Percentiles rank a stretch among this genome's conserved stretches.
These are phyloP conservation scores for Zasmidium citrigriseum DNA, from an alignment of 2,329 filamentous ascomycete species.

Conservation along the genomic window DNA sequence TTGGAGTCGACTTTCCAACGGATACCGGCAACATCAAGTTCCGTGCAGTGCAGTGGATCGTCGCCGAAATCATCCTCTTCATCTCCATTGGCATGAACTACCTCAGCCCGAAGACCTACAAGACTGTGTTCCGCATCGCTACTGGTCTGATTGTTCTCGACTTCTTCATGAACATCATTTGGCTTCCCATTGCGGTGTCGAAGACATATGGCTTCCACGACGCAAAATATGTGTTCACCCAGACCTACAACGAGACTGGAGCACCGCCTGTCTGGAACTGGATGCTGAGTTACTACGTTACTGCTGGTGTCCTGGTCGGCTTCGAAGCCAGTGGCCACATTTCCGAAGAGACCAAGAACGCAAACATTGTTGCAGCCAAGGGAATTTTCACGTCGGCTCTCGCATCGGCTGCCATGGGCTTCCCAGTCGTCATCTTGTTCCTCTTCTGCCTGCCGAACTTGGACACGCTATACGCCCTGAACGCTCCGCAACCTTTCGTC, in stretches of 20 bases:
- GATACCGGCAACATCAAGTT: slow-evolving; percentile 58
- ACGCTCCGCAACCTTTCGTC: slow-evolving; percentile 60
- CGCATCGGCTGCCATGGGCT: slow-evolving; percentile 57
- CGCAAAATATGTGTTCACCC: slow-evolving; percentile 60
- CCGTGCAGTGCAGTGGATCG: slow-evolving; percentile 63
- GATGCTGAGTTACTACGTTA: slow-evolving; percentile 63
- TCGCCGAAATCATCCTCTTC: slow-evolving; percentile 47
- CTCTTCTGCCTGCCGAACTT: slow-evolving; percentile 60
- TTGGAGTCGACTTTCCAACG: slow-evolving; percentile 57
- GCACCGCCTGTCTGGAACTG: slow-evolving; percentile 61
- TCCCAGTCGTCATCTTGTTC: slow-evolving; percentile 59
- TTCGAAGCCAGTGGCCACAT: slow-evolving; percentile 64
- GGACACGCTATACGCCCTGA: slow-evolving; percentile 55
- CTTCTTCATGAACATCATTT: slow-evolving; percentile 61
- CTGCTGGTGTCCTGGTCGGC: slow-evolving; percentile 61
- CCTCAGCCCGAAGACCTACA: slow-evolving; percentile 44
- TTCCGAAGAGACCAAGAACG: slow-evolving; percentile 63
- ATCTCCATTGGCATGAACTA: slow-evolving; percentile 43
- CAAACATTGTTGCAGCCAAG: slow-evolving; percentile 55
- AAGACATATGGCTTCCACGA: slow-evolving; percentile 61
- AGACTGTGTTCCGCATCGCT: slow-evolving; percentile 54
- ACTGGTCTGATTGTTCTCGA: slow-evolving; percentile 56
- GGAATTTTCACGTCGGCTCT: slow-evolving; percentile 64
- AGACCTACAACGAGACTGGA: slow-evolving; percentile 56
- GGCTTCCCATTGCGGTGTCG: slow-evolving; percentile 59